Base-by-base conservation (phyloP, 2,329 filamentous ascomycete genomes). In the Dactylellina leptospora region DNA sequence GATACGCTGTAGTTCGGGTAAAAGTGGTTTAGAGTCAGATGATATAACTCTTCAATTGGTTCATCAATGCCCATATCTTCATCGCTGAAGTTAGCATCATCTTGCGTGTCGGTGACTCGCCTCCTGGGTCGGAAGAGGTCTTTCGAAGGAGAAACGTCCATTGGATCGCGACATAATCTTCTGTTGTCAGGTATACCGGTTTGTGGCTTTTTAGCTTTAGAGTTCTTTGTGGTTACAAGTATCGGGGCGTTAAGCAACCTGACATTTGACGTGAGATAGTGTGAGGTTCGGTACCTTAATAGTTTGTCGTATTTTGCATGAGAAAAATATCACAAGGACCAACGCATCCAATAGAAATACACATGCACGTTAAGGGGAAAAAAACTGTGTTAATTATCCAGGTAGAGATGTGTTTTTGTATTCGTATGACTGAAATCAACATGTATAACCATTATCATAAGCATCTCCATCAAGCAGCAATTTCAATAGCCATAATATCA, bases 31-130 rank as follows among this genome's bases (percentile, higher is more conserved):
- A 68, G 61, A 4, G 69, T 61, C 10, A 66, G 47, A 38, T 73
- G 69, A 45, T 61, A 73, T 61, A 62, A 66, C 40, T 73, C 69
- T 42, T 66, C 69, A 13, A 62, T 30, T n/a, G 40, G 51, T 40
- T 59, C 59, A 33, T 72, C 62, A 23, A 25, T 5, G 27, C 60
- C 68, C 20, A 33, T 38, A 11, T 40, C 23, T 9, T 56, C 51
- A 27, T 59, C 36, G 44, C 51, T 4, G 18, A 38, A n/a, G 5
- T 48, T n/a, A n/a, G 27, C 36, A 40, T 48, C 48, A 23, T 53
- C 44, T 45, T 45, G 55, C 20, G 13, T 5, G 11, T 47, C 56
- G 27, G 13, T 20, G 27, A 4, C 28, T 25, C n/a, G 48, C 64
- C 55, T 48, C 45, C 36, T 55, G 50, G 54, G 25, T 28, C 20